Percentiles rank a stretch among this genome's conserved stretches.
Conservation (phyloP, 2,329 filamentous ascomycete genomes). For the Fusarium denticulatum region DNA sequence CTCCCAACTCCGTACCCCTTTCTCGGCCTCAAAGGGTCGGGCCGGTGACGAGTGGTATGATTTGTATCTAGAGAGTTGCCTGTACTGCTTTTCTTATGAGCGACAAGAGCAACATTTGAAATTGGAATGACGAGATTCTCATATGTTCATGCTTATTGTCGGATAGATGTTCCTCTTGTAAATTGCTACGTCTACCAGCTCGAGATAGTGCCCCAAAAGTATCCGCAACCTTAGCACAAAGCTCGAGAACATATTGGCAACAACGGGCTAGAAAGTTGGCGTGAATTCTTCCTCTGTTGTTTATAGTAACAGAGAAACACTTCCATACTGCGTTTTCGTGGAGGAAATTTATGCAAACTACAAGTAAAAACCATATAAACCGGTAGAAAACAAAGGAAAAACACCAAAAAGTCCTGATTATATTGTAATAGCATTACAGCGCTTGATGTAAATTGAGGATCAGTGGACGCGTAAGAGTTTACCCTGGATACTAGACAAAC, state of each 20-base stretch:
- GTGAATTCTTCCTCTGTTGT: not conserved
- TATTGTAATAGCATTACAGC: not conserved
- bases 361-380: not conserved
- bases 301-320: not conserved
- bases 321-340: not conserved
- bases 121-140: constrained; percentile 1
- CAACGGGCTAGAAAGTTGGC: not conserved
- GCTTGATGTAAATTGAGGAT: not conserved
- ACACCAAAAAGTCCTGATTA: not conserved
- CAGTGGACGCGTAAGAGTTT: constrained; percentile 12
- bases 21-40: constrained; percentile 26
- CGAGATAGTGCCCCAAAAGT: constrained; percentile 5
- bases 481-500: not conserved
- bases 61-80: not conserved
- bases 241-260: constrained; percentile 5
- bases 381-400: not conserved
- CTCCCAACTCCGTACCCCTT: constrained; percentile 16
- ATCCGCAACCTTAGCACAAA: constrained; percentile 2
- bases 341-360: not conserved
- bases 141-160: not conserved
- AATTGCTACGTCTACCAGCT: not conserved
- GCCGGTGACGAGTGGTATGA: constrained; percentile 29
- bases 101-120: not conserved
- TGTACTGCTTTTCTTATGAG: not conserved
- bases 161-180: not conserved